Percentiles rank a stretch among this genome's conserved stretches.
Evolutionary conservation across 768 basidiomycete genomes (phyloP).

Genomic region (Termitomyces sp.): DNA sequence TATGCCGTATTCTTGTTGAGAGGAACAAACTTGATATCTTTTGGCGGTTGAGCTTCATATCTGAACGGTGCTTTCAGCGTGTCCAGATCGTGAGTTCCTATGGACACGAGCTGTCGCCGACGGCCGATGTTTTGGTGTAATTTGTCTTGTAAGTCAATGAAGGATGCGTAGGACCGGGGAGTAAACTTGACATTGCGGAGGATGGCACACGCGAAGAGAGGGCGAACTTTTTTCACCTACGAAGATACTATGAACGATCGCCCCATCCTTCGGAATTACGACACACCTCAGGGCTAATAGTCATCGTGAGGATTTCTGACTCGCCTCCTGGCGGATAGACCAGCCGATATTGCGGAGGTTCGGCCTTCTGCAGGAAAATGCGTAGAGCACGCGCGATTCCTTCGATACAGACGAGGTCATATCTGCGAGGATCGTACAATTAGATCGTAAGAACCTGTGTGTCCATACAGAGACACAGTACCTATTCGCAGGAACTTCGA

Average conservation of each 20-base stretch:
- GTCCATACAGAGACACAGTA: slow-evolving; percentile 14
- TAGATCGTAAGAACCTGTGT: background rate
- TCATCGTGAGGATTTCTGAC: slow-evolving; percentile 57
- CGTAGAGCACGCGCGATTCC: slow-evolving; percentile 85
- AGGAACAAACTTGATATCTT: slow-evolving; percentile 88
- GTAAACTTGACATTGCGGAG: slow-evolving; percentile 90
- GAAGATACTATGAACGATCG: background rate
- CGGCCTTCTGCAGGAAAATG: slow-evolving; percentile 69
- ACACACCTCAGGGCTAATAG: slow-evolving; percentile 67
- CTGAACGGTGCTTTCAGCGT: slow-evolving; percentile 83
- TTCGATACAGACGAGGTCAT: slow-evolving; percentile 96
- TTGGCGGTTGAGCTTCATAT: slow-evolving; percentile 76
- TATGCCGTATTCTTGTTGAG: slow-evolving; percentile 74
- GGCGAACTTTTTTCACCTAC: slow-evolving; percentile 78
- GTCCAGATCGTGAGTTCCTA: slow-evolving; percentile 97
- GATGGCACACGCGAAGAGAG: slow-evolving; percentile 86
- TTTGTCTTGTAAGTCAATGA: slow-evolving; percentile 99
- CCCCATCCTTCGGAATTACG: background rate
- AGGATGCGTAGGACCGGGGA: slow-evolving; percentile 84
- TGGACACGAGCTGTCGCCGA: slow-evolving; percentile 84
- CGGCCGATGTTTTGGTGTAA: slow-evolving; percentile 95
- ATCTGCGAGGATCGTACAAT: slow-evolving; percentile 43
- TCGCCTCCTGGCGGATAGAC: slow-evolving; percentile 68
- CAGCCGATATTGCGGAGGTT: slow-evolving; percentile 68
- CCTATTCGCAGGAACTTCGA: slow-evolving; percentile 99